Base-by-base conservation (phyloP, 2,329 filamentous ascomycete species). In the Pseudogymnoascus sp. region DNA sequence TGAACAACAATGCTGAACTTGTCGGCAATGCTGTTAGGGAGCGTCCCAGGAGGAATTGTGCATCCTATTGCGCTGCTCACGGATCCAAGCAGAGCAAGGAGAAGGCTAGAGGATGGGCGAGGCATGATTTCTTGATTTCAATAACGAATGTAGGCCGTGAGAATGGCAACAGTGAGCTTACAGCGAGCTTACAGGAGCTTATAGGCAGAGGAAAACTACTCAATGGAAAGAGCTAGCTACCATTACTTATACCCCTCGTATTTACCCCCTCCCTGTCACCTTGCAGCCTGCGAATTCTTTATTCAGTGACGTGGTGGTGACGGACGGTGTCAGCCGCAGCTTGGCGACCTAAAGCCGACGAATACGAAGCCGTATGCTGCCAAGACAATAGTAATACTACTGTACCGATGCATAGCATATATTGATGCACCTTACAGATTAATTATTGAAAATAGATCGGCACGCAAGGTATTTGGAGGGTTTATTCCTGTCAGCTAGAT, bases 1-100 rank as follows among this genome's bases (percentile, higher is more conserved):
- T 76, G 74, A 11, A 76, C 63, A 63, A 71, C 68, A 47, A 77
- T 65, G 1, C 71, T 65, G 64, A 77, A 77, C 39, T 68, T 61
- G 15, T 68, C 60, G 3, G 70, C 62, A 63, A 77, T 75, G 58
- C 64, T 73, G 62, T 72, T 73, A 7, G 73, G 66, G 11, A 71
- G 68, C 1, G 67, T 41, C 5, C 63, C 66, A 0, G 64, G 60
- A 0, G 73, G 73, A 44, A 75, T 68, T 10, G 63, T 66, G 62
- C 73, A 75, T 31, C 71, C 71, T 33, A 59, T 57, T 15, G 66
- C 31, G 54, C 63, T 64, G 15, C 65, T 36, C 39, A 65, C 60
- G 15, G 62, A 65, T 69, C 69, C 58, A 68, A 68, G 6, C 59
- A 65, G 44, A 59, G 60, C 62, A 24, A 59, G 57, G 36, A 59